phyloP scores from a whole-genome alignment of 768 basidiomycete species.

The Chalciporus pseudorubinellus region DNA sequence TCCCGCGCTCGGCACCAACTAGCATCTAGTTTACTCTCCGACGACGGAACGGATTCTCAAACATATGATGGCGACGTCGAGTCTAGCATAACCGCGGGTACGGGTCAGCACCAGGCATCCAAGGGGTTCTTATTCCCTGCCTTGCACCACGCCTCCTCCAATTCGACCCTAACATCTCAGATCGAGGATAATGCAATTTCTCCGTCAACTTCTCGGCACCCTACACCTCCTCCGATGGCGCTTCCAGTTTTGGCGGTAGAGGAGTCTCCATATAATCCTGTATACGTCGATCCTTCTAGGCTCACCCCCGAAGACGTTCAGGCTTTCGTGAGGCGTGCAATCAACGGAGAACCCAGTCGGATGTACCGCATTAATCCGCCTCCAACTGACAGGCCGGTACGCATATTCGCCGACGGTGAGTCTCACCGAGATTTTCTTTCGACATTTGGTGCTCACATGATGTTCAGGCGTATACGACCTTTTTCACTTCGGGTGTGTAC shows the following conservation, averaged over 20 bases:
- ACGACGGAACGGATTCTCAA: conserved; percentile 78
- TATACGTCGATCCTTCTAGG: conserved; percentile 53
- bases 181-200: conserved; percentile 21
- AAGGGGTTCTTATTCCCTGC: conserved; percentile 27
- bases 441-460: neutral
- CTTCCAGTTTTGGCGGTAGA: conserved; percentile 36
- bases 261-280: conserved; percentile 40
- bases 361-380: conserved; percentile 86
- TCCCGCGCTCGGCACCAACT: conserved; percentile 48
- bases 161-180: conserved; percentile 52
- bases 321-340: conserved; percentile 69
- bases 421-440: neutral
- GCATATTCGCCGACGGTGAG: conserved; percentile 93
- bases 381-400: conserved; percentile 72
- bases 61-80: conserved; percentile 92
- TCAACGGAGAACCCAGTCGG: conserved; percentile 64
- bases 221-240: conserved; percentile 22
- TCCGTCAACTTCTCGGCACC: conserved; percentile 19
- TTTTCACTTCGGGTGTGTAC: conserved; percentile 87
- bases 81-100: conserved; percentile 63
- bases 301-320: conserved; percentile 78
- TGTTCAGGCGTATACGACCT: conserved; percentile 90
- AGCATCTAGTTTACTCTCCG: conserved; percentile 54
- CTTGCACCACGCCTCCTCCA: conserved; percentile 45
- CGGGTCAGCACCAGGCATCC: conserved; percentile 38